Conservation (phyloP, 805 yeast genomes). For the Metschnikowia anglica region DNA sequence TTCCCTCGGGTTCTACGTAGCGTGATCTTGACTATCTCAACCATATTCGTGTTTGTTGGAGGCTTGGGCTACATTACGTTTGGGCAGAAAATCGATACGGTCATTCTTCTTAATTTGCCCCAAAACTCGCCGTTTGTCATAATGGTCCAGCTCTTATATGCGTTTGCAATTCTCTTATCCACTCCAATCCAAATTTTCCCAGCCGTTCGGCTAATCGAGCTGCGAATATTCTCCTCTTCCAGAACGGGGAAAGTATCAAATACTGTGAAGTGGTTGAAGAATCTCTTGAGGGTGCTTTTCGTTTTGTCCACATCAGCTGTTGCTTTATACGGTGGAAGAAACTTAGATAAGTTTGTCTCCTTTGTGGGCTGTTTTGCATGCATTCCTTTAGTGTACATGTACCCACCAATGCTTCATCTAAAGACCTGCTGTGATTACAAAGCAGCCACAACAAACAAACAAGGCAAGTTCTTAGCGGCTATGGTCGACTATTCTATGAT, state of each 20-base stretch:
- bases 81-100: constrained; percentile 64
- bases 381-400: constrained; percentile 81
- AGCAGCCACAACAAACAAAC: constrained; percentile 23
- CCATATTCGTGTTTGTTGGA: constrained; percentile 63
- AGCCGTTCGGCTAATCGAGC: constrained; percentile 71
- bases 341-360: constrained; percentile 72
- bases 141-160: constrained; percentile 66
- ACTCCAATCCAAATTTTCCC: constrained; percentile 83
- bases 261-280: constrained; percentile 65
- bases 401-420: constrained; percentile 76
- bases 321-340: constrained; percentile 67
- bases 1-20: constrained; percentile 63
- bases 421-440: constrained; percentile 44
- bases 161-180: constrained; percentile 70
- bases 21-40: constrained; percentile 63
- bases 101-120: constrained; percentile 69
- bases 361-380: constrained; percentile 85
- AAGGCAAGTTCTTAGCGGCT: constrained; percentile 38
- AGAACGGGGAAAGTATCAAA: constrained; percentile 57
- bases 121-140: constrained; percentile 62
- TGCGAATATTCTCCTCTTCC: constrained; percentile 45
- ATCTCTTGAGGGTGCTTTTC: constrained; percentile 51
- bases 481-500: constrained; percentile 49
- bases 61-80: constrained; percentile 68
- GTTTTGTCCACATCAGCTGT: constrained; percentile 55